phyloP scores from a whole-genome alignment of 2,329 filamentous ascomycete species.

The Fusarium verticillioides region DNA sequence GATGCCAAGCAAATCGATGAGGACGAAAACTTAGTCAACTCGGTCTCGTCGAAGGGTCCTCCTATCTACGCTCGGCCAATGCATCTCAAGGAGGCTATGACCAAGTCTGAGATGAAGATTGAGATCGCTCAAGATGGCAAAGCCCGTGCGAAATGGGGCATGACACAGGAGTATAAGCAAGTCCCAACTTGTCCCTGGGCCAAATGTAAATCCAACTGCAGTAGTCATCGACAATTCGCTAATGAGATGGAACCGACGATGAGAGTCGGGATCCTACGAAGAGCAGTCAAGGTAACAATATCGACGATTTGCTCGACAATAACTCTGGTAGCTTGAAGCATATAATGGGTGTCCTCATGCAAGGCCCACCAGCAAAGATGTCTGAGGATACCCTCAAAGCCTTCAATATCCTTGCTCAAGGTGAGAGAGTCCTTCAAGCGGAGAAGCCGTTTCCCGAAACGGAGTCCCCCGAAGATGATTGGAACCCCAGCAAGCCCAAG shows the following conservation, averaged over 20 bases:
- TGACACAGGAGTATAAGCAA: not conserved
- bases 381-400: accelerated
- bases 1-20: not conserved
- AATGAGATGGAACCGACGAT: not conserved
- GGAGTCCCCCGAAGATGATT: accelerated
- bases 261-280: not conserved
- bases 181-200: not conserved
- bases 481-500: not conserved
- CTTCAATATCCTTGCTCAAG: not conserved
- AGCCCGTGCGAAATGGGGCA: not conserved
- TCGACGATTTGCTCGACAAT: not conserved
- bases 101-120: not conserved
- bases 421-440: not conserved
- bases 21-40: accelerated
- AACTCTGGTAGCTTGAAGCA: not conserved
- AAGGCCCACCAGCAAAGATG: not conserved
- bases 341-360: not conserved
- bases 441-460: accelerated
- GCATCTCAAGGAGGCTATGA: not conserved
- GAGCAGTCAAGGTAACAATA: not conserved
- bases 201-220: not conserved
- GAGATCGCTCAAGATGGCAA: not conserved
- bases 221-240: accelerated
- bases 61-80: not conserved
- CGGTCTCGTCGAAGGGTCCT: accelerated